Base-by-base conservation (phyloP, 2,329 filamentous ascomycete species). In the Fusarium domesticum region DNA sequence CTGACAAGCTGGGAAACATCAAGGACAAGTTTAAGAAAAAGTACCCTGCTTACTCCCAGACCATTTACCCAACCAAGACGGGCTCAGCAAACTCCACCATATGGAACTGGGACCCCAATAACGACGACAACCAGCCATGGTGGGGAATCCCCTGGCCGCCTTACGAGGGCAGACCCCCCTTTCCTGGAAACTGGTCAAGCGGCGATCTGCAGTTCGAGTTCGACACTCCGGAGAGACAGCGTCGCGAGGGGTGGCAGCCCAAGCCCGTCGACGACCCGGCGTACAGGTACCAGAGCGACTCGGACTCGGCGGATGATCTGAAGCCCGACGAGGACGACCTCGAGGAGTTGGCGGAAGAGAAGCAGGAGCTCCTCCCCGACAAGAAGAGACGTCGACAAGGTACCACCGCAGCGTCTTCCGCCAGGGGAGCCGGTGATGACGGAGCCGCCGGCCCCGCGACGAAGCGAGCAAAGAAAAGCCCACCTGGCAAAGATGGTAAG, bases 101-200 rank as follows among this genome's bases (percentile, higher is more conserved):
- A 28, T 67, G 59, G 62, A 43, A 49, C 7, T 61, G 59, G 4
- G 64, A 67, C 18, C 65, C 65, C 1, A 67, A 67, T 20, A 58
- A 65, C 33, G 42, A 57, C 6, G 48, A 47, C 4, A 67, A 67
- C 39, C 34, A 39, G 0, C 47, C 10, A 1, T 56, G 44, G 38
- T 62, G 57, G 53, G 39, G 44, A 17, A 54, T 63, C 1, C 62
- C 62, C 3, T 64, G 62, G 61, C 60, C 60, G 4, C 57, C 62
- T 0, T 61, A 50, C 17, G 43, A 50, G 6, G 60, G 56, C 0
- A 12, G 15, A 0, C 40, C 56, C 2, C 59, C 58, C 0, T 56
- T 62, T 20, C 61, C 61, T 0, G 50, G 52, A 1, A 17, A 18
- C 0, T 62, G 59, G 60, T 16, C 30, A 4, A 39, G 46, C 3